Percentiles rank a stretch among this genome's conserved stretches.
phyloP scores from a whole-genome alignment of 805 yeast genomes.

The Candida namnaoensis region DNA sequence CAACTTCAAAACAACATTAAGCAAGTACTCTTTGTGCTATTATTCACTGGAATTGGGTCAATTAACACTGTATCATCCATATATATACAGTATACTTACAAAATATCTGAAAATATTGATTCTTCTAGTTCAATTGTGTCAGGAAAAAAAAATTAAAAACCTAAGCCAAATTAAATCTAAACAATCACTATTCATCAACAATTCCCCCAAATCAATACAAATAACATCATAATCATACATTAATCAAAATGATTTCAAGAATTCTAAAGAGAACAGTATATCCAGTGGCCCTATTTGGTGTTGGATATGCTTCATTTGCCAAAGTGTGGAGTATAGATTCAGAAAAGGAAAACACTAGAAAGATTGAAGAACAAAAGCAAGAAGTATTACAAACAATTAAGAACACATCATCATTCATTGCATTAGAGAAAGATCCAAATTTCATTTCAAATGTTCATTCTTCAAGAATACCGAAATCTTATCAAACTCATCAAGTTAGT shows the following conservation, averaged over 20 bases:
- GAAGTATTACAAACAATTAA: slow-evolving; percentile 19
- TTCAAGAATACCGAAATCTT: slow-evolving; percentile 46
- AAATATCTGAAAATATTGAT: no score
- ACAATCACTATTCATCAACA: no score
- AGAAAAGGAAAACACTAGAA: slow-evolving; percentile 6
- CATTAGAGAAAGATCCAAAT: slow-evolving; percentile 9
- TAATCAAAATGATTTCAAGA: slow-evolving; percentile 2
- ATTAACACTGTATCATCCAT: no score
- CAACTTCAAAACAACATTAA: no score
- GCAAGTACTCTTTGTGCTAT: no score
- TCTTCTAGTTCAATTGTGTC: no score
- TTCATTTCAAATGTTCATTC: slow-evolving; percentile 25
- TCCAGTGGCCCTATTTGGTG: slow-evolving; percentile 9
- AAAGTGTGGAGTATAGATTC: slow-evolving; percentile 17
- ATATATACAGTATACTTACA: no score
- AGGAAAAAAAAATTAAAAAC: no score
- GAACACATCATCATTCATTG: slow-evolving; percentile 15
- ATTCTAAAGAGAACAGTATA: slow-evolving; percentile 9
- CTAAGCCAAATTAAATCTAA: no score
- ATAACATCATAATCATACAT: not conserved
- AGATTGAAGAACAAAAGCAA: slow-evolving; percentile 14
- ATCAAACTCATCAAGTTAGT: slow-evolving; percentile 55
- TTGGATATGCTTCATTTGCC: slow-evolving; percentile 18
- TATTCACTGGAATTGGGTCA: no score
- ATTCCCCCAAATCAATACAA: no score